phyloP scores from a whole-genome alignment of 2,329 filamentous ascomycete species.

The Fusarium beomiforme region DNA sequence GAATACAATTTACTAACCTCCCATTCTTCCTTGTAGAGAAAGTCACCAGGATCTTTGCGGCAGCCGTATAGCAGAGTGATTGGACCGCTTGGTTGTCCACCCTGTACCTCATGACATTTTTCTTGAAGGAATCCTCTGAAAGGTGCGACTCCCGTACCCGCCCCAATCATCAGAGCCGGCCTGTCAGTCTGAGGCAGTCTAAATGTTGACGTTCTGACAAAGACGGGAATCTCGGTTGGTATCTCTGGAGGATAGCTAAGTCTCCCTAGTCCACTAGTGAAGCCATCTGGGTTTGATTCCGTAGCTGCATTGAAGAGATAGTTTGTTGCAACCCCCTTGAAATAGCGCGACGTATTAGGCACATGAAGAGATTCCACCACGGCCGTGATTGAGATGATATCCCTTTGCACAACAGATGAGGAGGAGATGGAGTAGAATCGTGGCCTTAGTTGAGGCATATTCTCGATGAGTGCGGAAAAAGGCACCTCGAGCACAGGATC shows the following conservation, averaged over 20 bases:
- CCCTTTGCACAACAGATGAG: fast-evolving
- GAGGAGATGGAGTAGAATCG: not conserved
- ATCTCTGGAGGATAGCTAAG: too few relatives aligned
- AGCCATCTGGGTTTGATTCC: too few relatives aligned
- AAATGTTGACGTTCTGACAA: not conserved
- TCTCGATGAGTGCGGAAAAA: not conserved
- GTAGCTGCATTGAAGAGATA: not conserved
- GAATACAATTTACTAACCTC: too few relatives aligned
- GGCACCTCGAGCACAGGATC: too few relatives aligned
- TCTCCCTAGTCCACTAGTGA: too few relatives aligned
- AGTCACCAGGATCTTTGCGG: fast-evolving
- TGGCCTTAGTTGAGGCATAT: not conserved
- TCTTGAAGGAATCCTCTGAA: not conserved
- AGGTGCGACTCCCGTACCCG: fast-evolving
- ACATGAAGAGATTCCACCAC: not conserved
- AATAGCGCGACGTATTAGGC: fast-evolving
- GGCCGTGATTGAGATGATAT: fast-evolving
- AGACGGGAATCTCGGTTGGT: too few relatives aligned
- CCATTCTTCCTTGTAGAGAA: fast-evolving
- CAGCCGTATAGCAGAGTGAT: fast-evolving
- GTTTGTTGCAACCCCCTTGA: not conserved
- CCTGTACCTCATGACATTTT: too few relatives aligned
- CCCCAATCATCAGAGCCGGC: not conserved
- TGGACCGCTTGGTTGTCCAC: too few relatives aligned
- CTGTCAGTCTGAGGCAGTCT: not conserved